Percentiles rank a stretch among this genome's conserved stretches.
Conservation (phyloP, 768 basidiomycete genomes). For the Glaciozyma martinii region DNA sequence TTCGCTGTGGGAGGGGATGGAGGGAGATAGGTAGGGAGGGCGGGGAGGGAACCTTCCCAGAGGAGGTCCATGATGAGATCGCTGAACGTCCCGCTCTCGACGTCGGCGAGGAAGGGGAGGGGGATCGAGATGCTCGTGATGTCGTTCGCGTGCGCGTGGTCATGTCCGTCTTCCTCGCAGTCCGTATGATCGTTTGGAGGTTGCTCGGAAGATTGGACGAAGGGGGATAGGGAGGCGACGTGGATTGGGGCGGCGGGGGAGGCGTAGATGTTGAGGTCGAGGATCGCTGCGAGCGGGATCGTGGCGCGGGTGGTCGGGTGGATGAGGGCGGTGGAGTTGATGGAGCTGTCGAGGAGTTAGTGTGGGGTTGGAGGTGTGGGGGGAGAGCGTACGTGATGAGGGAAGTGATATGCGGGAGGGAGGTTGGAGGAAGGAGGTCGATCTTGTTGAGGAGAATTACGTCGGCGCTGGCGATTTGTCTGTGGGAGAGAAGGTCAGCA, state of each 20-base stretch:
- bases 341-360: slow-evolving; percentile 25
- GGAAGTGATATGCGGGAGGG: slow-evolving; percentile 49
- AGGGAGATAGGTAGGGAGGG: no score
- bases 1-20: slow-evolving; percentile 3
- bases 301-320: slow-evolving; percentile 60
- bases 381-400: slow-evolving; percentile 45
- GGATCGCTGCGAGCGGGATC: slow-evolving; percentile 65
- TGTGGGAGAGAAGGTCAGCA: slow-evolving; percentile 36
- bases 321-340: slow-evolving; percentile 74
- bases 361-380: not conserved
- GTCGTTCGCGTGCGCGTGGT: slow-evolving; percentile 47
- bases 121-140: slow-evolving; percentile 64
- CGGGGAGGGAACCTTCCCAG: slow-evolving; percentile 62
- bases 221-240: slow-evolving; percentile 12
- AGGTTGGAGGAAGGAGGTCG: slow-evolving; percentile 55
- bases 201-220: slow-evolving; percentile 15
- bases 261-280: slow-evolving; percentile 71
- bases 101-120: slow-evolving; percentile 52
- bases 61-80: slow-evolving; percentile 70
- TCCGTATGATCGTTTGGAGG: slow-evolving; percentile 14
- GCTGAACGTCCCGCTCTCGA: slow-evolving; percentile 54
- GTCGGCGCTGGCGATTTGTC: slow-evolving; percentile 89
- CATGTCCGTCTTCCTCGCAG: not conserved
- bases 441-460: slow-evolving; percentile 85
- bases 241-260: slow-evolving; percentile 42